Evolutionary conservation across 2,329 filamentous ascomycete genomes (phyloP).

Genomic region (Sporothrix pseudoabietina): DNA sequence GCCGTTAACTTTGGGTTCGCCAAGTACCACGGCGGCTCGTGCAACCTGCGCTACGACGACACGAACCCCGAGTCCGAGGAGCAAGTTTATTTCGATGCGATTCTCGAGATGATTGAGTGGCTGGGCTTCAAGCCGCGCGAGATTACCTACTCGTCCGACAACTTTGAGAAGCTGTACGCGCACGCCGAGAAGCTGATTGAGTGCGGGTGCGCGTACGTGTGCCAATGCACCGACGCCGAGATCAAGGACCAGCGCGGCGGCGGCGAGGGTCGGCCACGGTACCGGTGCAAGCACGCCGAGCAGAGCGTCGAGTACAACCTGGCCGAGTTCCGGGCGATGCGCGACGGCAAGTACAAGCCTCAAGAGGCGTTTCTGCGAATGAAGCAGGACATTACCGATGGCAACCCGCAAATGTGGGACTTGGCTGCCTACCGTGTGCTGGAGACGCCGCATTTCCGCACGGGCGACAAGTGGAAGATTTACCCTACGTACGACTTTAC

Average conservation of each 20-base stretch:
- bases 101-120: slow-evolving; percentile 85
- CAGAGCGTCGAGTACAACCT: slow-evolving; percentile 73
- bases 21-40: slow-evolving; percentile 69
- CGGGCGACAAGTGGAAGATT: slow-evolving; percentile 83
- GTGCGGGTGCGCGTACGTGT: slow-evolving; percentile 76
- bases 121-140: slow-evolving; percentile 75
- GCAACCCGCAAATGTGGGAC: slow-evolving; percentile 70
- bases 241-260: slow-evolving; percentile 87
- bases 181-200: slow-evolving; percentile 82
- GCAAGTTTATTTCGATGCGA: slow-evolving; percentile 85
- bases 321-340: slow-evolving; percentile 83
- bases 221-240: slow-evolving; percentile 79
- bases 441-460: slow-evolving; percentile 70
- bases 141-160: slow-evolving; percentile 87
- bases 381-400: slow-evolving; percentile 64
- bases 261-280: slow-evolving; percentile 67
- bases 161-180: slow-evolving; percentile 86
- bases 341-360: slow-evolving; percentile 85
- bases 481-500: slow-evolving; percentile 96
- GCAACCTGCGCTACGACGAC: slow-evolving; percentile 62
- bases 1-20: slow-evolving; percentile 97
- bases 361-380: slow-evolving; percentile 85
- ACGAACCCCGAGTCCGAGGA: slow-evolving; percentile 95
- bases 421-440: slow-evolving; percentile 85
- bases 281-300: slow-evolving; percentile 77